phyloP scores from a whole-genome alignment of 805 yeast species.

The Millerozyma miso region DNA sequence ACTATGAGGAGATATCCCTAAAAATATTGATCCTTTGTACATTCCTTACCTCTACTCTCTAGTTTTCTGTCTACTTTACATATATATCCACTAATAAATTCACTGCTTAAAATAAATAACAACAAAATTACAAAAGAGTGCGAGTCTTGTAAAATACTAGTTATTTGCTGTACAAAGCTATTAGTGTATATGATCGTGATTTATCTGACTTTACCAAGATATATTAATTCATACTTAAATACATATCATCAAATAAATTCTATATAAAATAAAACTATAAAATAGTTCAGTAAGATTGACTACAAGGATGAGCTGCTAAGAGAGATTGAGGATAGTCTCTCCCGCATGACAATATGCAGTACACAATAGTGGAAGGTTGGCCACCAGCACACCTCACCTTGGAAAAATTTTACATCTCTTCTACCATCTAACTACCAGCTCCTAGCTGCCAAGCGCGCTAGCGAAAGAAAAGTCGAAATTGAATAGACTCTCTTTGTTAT shows the following conservation, averaged over 20 bases:
- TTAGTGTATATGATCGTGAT: neutral
- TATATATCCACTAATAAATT: neutral
- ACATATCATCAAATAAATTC: neutral
- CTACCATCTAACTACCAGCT: neutral
- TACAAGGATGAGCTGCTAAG: neutral
- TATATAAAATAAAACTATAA: neutral
- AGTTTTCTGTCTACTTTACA: neutral
- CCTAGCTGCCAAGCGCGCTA: too few relatives aligned
- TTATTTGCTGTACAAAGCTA: neutral
- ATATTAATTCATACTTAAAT: neutral
- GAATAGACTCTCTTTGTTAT: too few relatives aligned
- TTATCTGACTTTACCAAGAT: neutral
- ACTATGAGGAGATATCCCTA: too few relatives aligned
- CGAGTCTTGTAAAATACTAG: neutral
- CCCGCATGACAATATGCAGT: neutral
- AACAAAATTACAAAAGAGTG: neutral
- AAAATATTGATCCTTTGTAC: too few relatives aligned
- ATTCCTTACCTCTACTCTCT: neutral
- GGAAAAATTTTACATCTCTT: neutral
- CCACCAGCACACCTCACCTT: neutral
- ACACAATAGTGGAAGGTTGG: neutral
- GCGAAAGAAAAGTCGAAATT: too few relatives aligned
- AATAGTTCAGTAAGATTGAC: neutral
- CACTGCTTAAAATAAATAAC: too few relatives aligned
- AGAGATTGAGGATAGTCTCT: neutral